These are phyloP conservation scores for Mortierella sp. DNA, from an alignment of 371 early-diverging fungal genomes.

Conservation along the genomic window DNA sequence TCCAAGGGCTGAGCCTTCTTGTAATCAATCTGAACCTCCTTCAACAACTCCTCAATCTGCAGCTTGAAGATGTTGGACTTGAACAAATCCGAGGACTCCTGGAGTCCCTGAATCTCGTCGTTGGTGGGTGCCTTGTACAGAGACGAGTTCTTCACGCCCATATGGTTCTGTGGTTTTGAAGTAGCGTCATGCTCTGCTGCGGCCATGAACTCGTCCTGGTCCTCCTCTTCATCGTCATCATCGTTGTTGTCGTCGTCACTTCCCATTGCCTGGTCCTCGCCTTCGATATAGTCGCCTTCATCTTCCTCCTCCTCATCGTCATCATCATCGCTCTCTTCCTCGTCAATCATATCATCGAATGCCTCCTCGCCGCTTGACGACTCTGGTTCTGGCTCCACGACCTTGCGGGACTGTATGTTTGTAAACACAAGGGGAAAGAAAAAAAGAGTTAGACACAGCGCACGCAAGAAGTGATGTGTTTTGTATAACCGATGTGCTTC, in stretches of 20 bases:
- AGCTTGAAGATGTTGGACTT: constrained; percentile 94
- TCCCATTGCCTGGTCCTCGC: constrained; percentile 56
- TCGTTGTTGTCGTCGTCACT: constrained; percentile 27
- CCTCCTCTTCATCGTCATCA: constrained; percentile 39
- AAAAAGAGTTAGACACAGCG: too few relatives aligned
- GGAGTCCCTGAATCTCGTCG: constrained; percentile 90
- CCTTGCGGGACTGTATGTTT: constrained; percentile 32
- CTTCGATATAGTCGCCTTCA: constrained; percentile 63
- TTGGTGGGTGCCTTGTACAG: constrained; percentile 72
- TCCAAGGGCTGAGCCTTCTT: constrained; percentile 81
- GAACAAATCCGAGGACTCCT: constrained; percentile 86
- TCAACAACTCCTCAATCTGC: constrained; percentile 91
- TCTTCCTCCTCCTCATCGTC: constrained; percentile 64
- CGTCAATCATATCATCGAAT: constrained; percentile 56
- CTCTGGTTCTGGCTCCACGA: constrained; percentile 41
- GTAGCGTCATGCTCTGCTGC: constrained; percentile 59
- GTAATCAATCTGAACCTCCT: constrained; percentile 77
- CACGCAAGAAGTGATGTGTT: not conserved
- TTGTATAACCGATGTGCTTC: too few relatives aligned
- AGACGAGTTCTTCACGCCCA: constrained; percentile 35
- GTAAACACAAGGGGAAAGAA: not conserved
- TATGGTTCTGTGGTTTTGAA: constrained; percentile 40
- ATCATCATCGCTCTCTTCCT: constrained; percentile 61
- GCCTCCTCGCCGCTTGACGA: constrained; percentile 42
- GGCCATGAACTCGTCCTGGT: constrained; percentile 60